A percentile compares a stretch with the other conserved stretches of the same genome.
These are phyloP conservation scores for Dissoconium aciculare DNA, from an alignment of 2,329 filamentous ascomycete genomes.

Conservation along the genomic window DNA sequence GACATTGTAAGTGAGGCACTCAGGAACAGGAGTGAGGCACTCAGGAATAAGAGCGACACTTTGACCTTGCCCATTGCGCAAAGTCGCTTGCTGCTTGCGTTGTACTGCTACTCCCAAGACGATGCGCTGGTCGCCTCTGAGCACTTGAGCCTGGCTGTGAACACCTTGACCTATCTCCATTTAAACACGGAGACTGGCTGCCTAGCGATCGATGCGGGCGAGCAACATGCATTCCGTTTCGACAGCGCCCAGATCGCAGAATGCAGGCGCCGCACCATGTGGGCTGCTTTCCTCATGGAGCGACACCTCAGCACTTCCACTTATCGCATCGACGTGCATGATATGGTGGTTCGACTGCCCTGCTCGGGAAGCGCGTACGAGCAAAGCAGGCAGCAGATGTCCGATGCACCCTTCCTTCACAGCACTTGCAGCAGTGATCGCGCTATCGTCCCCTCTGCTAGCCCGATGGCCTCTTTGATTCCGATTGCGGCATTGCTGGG, in stretches of 20 bases:
- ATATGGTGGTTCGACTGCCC: conserved; percentile 53
- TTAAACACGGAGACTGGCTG: conserved; percentile 43
- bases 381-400: conserved; percentile 38
- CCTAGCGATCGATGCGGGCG: conserved; percentile 6
- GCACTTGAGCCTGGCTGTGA: conserved; percentile 46
- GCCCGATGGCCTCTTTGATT: conserved; percentile 44
- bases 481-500: conserved; percentile 52
- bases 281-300: conserved; percentile 57
- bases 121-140: conserved; percentile 48
- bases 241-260: conserved; percentile 39
- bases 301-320: conserved; percentile 40
- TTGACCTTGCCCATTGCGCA: conserved; percentile 51
- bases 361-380: conserved; percentile 48
- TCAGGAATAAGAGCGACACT: conserved; percentile 35
- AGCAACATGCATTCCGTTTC: conserved; percentile 16
- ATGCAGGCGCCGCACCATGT: conserved; percentile 55
- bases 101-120: conserved; percentile 50
- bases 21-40: too few relatives aligned
- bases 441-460: neutral
- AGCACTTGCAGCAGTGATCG: neutral
- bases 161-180: conserved; percentile 42
- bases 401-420: conserved; percentile 37
- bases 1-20: conserved; percentile 45
- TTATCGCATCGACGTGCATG: conserved; percentile 45
- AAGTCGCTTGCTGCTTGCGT: conserved; percentile 48